Percentiles rank a stretch among this genome's conserved stretches.
These are phyloP conservation scores for Cylindrodendrum hubeiense DNA, from an alignment of 2,329 filamentous ascomycete genomes.

Conservation along the genomic window DNA sequence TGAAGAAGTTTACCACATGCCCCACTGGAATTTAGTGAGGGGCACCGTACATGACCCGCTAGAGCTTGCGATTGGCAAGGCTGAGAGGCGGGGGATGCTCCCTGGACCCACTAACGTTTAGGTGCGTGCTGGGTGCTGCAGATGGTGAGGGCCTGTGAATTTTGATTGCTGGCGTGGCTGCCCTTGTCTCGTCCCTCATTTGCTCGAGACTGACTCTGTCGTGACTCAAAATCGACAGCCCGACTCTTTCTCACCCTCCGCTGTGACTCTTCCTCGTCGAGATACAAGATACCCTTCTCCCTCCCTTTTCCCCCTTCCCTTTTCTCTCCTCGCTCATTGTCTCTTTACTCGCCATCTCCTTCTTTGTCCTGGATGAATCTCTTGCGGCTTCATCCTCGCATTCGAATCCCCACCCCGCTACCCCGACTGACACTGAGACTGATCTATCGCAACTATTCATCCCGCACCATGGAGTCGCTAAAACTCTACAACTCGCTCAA, in stretches of 20 bases:
- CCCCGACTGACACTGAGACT: conserved; percentile 34
- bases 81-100: conserved; percentile 23
- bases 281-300: conserved; percentile 29
- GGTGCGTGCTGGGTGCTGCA: conserved; percentile 11
- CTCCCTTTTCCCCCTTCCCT: conserved; percentile 31
- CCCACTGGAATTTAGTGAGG: conserved; percentile 29
- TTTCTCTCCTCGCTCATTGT: conserved; percentile 32
- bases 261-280: not conserved
- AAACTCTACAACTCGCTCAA: conserved; percentile 85
- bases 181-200: conserved; percentile 5
- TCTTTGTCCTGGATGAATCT: conserved; percentile 51
- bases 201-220: not conserved
- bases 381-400: conserved; percentile 47
- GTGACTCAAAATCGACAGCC: conserved; percentile 29
- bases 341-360: conserved; percentile 27
- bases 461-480: conserved; percentile 66
- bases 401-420: conserved; percentile 44
- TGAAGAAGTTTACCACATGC: conserved; percentile 17
- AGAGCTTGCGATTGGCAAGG: conserved; percentile 21
- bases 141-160: conserved; percentile 12
- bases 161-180: conserved; percentile 14
- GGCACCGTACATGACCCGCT: conserved; percentile 17
- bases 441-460: conserved; percentile 51
- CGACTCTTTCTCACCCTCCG: conserved; percentile 27
- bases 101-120: conserved; percentile 16